Base-by-base conservation (phyloP, 1,284 basidiomycete genomes). In the Volvariella volvacea region DNA sequence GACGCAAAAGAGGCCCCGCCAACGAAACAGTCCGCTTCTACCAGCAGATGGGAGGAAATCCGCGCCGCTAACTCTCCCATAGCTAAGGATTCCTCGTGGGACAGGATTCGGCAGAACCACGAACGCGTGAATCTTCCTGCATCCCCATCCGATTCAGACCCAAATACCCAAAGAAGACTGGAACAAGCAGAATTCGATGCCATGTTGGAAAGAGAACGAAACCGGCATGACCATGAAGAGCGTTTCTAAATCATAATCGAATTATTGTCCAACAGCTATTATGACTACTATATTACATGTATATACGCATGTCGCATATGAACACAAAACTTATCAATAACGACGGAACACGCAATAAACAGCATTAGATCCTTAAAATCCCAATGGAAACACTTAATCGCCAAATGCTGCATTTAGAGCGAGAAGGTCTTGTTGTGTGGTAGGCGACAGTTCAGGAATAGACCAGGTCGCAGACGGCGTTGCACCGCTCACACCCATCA, bases 41-140 rank as follows among this genome's bases (percentile, higher is more conserved):
- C 49, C 44, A 73, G 57, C 45, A 73, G 65, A 49, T 86, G 83
- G 83, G 79, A 82, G 33, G 72, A 79, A 49, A 78, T 86, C 36
- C 76, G 82, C 43, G 63, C 64, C 39, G 70, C 64, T n/a, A 81
- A 80, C 48, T 60, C 67, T 22, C 69, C 62, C 25, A 57, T 64
- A 22, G 66, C 65, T 2, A 58, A 65, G 22, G 64, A 64, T 17
- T 83, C 83, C 10, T 68, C 80, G 3, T 86, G 83, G 83, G 83
- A 85, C 52, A 58, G 61, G 25, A 65, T 86, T 21, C 76, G 83
- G 30, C 78, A 84, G 55, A 67, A 60, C 22, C 72, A 83, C 48
- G 78, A 80, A 56, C 64, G 66, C 52, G 1, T 25, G 36, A 20
- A 38, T 39, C 3, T 33, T 41, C 8, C 34, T 34, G 15, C 28